Conservation (phyloP, 202 grass and related monocot genomes). For the Brachypodium distachyon region DNA sequence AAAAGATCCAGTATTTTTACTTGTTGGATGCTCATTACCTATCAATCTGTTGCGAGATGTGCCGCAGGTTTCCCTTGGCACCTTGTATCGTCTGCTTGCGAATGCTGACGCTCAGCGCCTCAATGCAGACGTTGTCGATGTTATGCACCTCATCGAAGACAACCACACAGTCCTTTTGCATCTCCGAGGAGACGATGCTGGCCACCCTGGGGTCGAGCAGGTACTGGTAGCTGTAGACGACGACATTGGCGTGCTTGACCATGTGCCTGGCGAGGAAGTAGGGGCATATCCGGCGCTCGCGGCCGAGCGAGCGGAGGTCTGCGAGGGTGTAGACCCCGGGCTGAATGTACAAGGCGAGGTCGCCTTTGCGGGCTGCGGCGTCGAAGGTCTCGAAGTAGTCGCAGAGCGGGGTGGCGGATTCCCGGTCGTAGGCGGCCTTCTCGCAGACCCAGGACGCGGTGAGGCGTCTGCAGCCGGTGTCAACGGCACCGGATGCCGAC, state of each 20-base stretch:
- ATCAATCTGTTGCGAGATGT: slow-evolving; percentile 70
- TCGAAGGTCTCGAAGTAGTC: slow-evolving; percentile 71
- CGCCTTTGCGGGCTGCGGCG: slow-evolving; percentile 29
- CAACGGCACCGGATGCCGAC: slow-evolving; percentile 59
- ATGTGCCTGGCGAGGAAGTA: slow-evolving; percentile 86
- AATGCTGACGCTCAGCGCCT: slow-evolving; percentile 71
- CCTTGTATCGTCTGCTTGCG: slow-evolving; percentile 77
- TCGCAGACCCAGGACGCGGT: slow-evolving; percentile 75
- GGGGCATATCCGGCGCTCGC: slow-evolving; percentile 63
- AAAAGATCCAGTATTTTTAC: neutral
- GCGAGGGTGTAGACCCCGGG: slow-evolving; percentile 69
- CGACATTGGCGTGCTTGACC: slow-evolving; percentile 67
- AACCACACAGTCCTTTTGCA: slow-evolving; percentile 81
- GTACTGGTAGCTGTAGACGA: slow-evolving; percentile 92
- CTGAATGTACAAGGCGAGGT: slow-evolving; percentile 45
- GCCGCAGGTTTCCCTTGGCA: slow-evolving; percentile 48
- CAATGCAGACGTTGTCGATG: slow-evolving; percentile 87
- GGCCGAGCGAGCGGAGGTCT: slow-evolving; percentile 57
- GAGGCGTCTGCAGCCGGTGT: slow-evolving; percentile 70
- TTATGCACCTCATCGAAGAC: slow-evolving; percentile 83
- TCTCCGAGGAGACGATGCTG: slow-evolving; percentile 73
- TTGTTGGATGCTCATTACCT: slow-evolving; percentile 30
- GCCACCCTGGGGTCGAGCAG: slow-evolving; percentile 86
- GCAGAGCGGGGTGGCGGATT: slow-evolving; percentile 42
- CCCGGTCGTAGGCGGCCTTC: slow-evolving; percentile 34